Conservation (phyloP, 257 asterid genomes). For the Ilex asprella region DNA sequence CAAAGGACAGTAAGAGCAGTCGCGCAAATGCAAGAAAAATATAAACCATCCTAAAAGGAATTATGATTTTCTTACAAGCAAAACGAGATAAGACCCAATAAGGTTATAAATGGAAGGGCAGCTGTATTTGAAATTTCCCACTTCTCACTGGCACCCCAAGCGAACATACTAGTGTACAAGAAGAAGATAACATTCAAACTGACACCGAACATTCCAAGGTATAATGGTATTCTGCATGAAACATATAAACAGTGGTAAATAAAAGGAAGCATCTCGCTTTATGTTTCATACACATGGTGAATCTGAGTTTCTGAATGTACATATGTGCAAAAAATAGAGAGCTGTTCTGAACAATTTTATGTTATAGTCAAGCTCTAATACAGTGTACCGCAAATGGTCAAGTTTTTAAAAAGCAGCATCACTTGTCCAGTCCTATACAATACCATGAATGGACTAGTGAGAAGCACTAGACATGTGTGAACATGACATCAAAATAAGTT, state of each 20-base stretch:
- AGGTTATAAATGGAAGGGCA: conserved; percentile 44
- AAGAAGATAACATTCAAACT: conserved; percentile 39
- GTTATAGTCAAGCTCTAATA: no score
- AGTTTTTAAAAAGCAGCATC: no score
- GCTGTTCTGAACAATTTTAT: no score
- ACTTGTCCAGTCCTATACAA: no score
- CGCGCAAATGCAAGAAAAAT: background rate
- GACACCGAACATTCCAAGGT: conserved; percentile 49
- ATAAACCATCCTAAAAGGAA: background rate
- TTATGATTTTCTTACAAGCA: conserved; percentile 37
- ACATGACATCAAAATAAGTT: no score
- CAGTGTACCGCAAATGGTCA: no score
- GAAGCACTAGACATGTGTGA: no score
- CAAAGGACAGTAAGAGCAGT: conserved; percentile 4
- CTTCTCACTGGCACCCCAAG: conserved; percentile 42
- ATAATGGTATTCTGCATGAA: conserved; percentile 43
- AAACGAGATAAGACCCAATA: conserved; percentile 44
- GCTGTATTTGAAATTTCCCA: conserved; percentile 47
- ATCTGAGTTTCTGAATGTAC: no score
- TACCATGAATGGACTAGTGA: no score
- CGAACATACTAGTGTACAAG: conserved; percentile 36
- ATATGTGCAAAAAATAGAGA: no score
- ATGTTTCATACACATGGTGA: no score
- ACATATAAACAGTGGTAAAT: conserved; percentile 6
- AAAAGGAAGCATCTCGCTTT: background rate